Evolutionary conservation across 805 yeast genomes (phyloP).

Genomic region (Cyberlindnera amylophila): DNA sequence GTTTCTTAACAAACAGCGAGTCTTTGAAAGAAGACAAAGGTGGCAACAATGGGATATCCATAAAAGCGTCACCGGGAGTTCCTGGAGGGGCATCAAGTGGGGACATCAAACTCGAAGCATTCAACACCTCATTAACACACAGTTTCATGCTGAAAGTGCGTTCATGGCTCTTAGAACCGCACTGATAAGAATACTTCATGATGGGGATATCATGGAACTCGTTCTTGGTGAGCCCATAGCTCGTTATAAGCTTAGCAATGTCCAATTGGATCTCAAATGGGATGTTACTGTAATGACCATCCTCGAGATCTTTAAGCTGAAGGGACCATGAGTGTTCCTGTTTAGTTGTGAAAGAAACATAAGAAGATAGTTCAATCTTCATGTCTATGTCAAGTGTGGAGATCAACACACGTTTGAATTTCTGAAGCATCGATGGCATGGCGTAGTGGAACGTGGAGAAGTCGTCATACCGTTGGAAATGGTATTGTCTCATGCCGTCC

Average conservation of each 20-base stretch:
- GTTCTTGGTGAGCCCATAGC: conserved; percentile 4
- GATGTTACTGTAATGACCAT: conserved; percentile 22
- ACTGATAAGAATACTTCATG: conserved; percentile 8
- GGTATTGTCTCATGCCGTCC: conserved; percentile 10
- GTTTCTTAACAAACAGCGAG: conserved; percentile 32
- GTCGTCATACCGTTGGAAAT: conserved; percentile 10
- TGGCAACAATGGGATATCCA: conserved; percentile 30
- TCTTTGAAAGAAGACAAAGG: conserved; percentile 36
- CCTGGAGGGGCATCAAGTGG: conserved; percentile 5
- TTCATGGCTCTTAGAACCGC: conserved; percentile 1
- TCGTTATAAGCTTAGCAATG: conserved; percentile 4
- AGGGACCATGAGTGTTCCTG: conserved; percentile 5
- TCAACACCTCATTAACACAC: conserved; percentile 3
- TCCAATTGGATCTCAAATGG: conserved; percentile 17
- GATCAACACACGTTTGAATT: conserved; percentile 14
- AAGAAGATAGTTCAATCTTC: conserved; percentile 9
- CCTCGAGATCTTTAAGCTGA: conserved; percentile 19
- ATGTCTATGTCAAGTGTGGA: conserved; percentile 7
- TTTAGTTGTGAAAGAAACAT: conserved; percentile 5
- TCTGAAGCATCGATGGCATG: conserved; percentile 11
- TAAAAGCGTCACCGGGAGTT: conserved; percentile 3
- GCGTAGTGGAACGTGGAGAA: conserved; percentile 5
- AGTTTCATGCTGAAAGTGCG: conserved; percentile 10
- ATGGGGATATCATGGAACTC: conserved; percentile 16
- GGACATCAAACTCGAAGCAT: not conserved